phyloP scores from a whole-genome alignment of 2,329 filamentous ascomycete species.

The Ceratocystis destructans region DNA sequence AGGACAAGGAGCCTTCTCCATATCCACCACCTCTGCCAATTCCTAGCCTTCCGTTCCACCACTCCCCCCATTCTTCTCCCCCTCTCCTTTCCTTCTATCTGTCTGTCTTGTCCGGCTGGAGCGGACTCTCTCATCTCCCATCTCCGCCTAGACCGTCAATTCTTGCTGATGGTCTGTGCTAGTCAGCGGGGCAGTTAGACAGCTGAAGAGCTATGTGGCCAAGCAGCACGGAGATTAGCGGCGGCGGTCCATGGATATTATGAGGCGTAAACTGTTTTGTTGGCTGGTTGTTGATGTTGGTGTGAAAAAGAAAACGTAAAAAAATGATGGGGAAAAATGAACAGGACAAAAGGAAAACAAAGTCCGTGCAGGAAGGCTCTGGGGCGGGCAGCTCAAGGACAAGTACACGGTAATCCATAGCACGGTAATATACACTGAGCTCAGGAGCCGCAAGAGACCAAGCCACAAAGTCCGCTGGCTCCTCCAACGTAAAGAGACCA shows the following conservation, averaged over 20 bases:
- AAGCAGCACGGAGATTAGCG: not conserved
- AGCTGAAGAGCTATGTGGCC: too few species aligned
- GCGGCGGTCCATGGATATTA: slow-evolving; percentile 8
- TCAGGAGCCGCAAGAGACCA: too few species aligned
- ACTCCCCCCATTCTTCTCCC: not conserved
- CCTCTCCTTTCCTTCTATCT: not conserved
- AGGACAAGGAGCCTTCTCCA: not conserved
- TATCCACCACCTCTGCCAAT: not conserved
- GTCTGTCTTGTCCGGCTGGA: slow-evolving; percentile 16
- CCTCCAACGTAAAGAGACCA: not conserved
- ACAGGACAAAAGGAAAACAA: slow-evolving; percentile 10
- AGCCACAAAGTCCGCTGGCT: too few species aligned
- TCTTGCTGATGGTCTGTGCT: not conserved
- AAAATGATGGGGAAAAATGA: not conserved
- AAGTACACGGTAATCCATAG: too few species aligned
- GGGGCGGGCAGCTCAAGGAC: too few species aligned
- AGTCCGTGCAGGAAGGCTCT: too few species aligned
- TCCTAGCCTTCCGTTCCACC: not conserved
- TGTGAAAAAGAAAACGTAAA: slow-evolving; percentile 11
- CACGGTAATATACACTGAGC: too few species aligned
- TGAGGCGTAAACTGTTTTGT: slow-evolving; percentile 12
- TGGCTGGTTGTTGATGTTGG: slow-evolving; percentile 13
- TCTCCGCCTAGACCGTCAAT: not conserved
- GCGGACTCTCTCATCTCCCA: slow-evolving; percentile 16
- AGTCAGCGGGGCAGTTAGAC: not conserved